Percentiles rank a stretch among this genome's conserved stretches.
Conservation (phyloP, 768 basidiomycete species). For the Boletales sp. region DNA sequence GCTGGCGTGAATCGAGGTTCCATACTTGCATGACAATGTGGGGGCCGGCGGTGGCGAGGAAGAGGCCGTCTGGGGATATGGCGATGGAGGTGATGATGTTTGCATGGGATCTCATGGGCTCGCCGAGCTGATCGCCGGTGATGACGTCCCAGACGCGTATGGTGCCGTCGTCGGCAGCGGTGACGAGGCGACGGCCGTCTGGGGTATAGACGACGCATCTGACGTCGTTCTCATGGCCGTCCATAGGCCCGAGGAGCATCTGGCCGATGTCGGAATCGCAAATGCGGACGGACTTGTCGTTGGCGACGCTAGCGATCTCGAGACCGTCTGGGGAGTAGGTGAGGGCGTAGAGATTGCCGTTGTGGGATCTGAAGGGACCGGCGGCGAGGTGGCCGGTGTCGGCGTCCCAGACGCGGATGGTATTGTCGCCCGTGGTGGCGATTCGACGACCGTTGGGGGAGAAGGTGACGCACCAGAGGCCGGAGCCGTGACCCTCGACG, state of each 20-base stretch:
- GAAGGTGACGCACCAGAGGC: conserved; percentile 30
- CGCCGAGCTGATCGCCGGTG: conserved; percentile 28
- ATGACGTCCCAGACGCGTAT: conserved; percentile 30
- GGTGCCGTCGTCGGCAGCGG: conserved; percentile 29
- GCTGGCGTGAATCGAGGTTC: conserved; percentile 23
- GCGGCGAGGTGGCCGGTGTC: conserved; percentile 21
- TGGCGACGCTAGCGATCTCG: conserved; percentile 30
- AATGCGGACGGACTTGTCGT: conserved; percentile 30
- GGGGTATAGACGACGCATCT: conserved; percentile 30
- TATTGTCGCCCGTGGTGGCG: conserved; percentile 33
- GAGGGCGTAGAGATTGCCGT: conserved; percentile 33
- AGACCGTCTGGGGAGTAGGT: conserved; percentile 35
- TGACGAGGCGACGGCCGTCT: conserved; percentile 26
- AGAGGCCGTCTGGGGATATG: conserved; percentile 29
- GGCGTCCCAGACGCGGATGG: conserved; percentile 31
- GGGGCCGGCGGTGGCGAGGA: conserved; percentile 31
- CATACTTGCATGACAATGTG: conserved; percentile 29
- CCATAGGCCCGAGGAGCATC: conserved; percentile 20
- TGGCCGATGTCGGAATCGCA: conserved; percentile 38
- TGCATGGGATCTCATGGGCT: conserved; percentile 26
- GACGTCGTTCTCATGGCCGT: conserved; percentile 28
- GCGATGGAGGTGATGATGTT: conserved; percentile 30
- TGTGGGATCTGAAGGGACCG: conserved; percentile 29
- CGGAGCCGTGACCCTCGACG: conserved; percentile 23
- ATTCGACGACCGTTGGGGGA: conserved; percentile 29